Conservation (phyloP, 805 yeast species). For the Hanseniaspora lachancei region DNA sequence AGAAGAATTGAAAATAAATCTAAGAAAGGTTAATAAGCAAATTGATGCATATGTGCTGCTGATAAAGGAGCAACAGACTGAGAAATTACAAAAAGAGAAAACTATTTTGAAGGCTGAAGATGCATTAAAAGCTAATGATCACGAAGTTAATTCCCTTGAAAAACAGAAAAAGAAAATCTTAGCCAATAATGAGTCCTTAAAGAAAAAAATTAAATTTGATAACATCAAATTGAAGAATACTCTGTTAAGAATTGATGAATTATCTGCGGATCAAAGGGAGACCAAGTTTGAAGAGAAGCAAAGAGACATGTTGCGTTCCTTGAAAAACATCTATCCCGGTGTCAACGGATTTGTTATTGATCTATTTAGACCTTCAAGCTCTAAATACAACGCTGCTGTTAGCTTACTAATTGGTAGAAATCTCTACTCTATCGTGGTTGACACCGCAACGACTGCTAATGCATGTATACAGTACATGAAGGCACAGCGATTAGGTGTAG, state of each 20-base stretch:
- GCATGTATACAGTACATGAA: conserved; percentile 68
- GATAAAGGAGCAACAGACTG: conserved; percentile 21
- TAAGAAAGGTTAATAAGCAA: conserved; percentile 21
- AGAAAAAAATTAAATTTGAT: conserved; percentile 37
- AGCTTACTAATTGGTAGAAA: conserved; percentile 66
- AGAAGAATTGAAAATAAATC: conserved; percentile 9
- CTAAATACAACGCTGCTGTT: conserved; percentile 59
- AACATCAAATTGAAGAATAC: conserved; percentile 47
- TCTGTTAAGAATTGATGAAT: conserved; percentile 50
- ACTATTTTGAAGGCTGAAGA: conserved; percentile 28
- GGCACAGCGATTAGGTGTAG: conserved; percentile 72
- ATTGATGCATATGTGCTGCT: conserved; percentile 22
- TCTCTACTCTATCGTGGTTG: conserved; percentile 76
- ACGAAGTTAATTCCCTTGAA: conserved; percentile 39
- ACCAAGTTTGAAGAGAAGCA: conserved; percentile 53
- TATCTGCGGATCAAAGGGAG: conserved; percentile 66
- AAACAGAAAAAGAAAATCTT: conserved; percentile 37
- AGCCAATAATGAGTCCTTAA: conserved; percentile 38
- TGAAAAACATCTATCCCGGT: conserved; percentile 69
- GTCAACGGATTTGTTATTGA: conserved; percentile 74
- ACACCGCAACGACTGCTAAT: conserved; percentile 50
- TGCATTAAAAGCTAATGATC: conserved; percentile 31
- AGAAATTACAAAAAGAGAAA: conserved; percentile 28
- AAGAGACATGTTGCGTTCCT: conserved; percentile 56
- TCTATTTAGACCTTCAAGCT: conserved; percentile 61